These are phyloP conservation scores for Clarireedia monteithiana DNA, from an alignment of 2,329 filamentous ascomycete genomes.

Conservation along the genomic window DNA sequence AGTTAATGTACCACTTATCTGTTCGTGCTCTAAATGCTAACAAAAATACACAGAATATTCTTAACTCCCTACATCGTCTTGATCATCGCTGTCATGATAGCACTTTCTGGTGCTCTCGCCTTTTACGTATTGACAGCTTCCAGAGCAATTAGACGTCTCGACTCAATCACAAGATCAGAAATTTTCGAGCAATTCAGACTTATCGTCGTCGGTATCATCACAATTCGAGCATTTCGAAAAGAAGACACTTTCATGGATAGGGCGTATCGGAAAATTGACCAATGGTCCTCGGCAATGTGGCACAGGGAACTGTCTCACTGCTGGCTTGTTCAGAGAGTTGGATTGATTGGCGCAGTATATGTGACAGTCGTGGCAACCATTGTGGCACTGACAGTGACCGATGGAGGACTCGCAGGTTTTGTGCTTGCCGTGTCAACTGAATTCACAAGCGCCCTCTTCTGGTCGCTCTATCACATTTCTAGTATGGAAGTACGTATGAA, in stretches of 20 bases:
- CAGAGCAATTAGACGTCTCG: conserved; percentile 65
- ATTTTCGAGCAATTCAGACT: conserved; percentile 66
- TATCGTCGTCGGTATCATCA: conserved; percentile 61
- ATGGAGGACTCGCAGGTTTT: conserved; percentile 65
- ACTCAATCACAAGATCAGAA: conserved; percentile 67
- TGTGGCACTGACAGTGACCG: conserved; percentile 53
- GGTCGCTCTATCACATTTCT: conserved; percentile 55
- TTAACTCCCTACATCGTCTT: conserved; percentile 59
- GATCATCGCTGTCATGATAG: not conserved
- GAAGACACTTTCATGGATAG: conserved; percentile 53
- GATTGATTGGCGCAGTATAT: conserved; percentile 58
- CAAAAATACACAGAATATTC: not conserved
- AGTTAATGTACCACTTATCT: not conserved
- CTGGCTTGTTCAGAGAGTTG: conserved; percentile 8
- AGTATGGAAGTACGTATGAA: conserved; percentile 74
- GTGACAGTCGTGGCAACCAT: conserved; percentile 55
- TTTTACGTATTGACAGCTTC: conserved; percentile 46
- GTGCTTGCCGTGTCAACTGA: conserved; percentile 64
- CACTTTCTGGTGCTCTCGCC: not conserved
- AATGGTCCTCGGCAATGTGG: conserved; percentile 55
- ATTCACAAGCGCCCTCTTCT: conserved; percentile 56
- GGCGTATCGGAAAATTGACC: conserved; percentile 63
- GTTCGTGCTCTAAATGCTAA: not conserved
- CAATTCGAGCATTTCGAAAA: conserved; percentile 69
- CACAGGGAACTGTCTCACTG: conserved; percentile 38